Evolutionary conservation across 208 protist genomes (phyloP).

Genomic region (Wallacemonas sp.): DNA sequence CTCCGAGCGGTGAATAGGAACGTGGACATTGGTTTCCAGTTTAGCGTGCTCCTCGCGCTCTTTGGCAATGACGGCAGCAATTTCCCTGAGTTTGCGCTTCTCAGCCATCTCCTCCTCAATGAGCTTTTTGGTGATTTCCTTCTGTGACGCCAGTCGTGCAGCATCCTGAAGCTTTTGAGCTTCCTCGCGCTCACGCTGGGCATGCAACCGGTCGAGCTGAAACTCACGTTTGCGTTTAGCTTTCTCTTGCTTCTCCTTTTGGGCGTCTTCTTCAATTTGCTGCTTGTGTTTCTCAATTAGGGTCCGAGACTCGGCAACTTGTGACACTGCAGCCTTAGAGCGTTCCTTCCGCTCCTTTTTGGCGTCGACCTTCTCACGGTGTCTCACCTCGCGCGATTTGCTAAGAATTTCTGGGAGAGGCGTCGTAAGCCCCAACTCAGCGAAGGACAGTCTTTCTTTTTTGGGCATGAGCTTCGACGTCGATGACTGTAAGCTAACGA

Average conservation of each 20-base stretch:
- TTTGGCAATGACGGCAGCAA: conserved; percentile 38
- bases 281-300: conserved; percentile 70
- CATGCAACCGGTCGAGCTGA: conserved; percentile 43
- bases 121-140: conserved; percentile 30
- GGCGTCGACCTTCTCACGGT: conserved; percentile 44
- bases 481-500: background rate
- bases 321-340: conserved; percentile 49
- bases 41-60: conserved; percentile 32
- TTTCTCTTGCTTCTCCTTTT: conserved; percentile 55
- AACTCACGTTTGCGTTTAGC: conserved; percentile 57
- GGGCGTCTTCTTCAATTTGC: conserved; percentile 39
- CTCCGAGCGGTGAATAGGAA: conserved; percentile 51
- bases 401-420: conserved; percentile 61
- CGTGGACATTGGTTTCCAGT: conserved; percentile 53
- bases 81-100: conserved; percentile 33
- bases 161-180: conserved; percentile 29
- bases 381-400: conserved; percentile 53
- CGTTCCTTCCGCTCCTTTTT: conserved; percentile 78
- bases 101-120: conserved; percentile 12
- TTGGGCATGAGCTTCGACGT: conserved; percentile 23
- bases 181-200: conserved; percentile 54
- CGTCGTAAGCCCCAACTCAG: conserved; percentile 75
- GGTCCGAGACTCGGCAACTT: conserved; percentile 39
- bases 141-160: conserved; percentile 27
- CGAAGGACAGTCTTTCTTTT: conserved; percentile 67